Evolutionary conservation across 1,284 basidiomycete genomes (phyloP).

Genomic region (Naganishia liquefaciens): DNA sequence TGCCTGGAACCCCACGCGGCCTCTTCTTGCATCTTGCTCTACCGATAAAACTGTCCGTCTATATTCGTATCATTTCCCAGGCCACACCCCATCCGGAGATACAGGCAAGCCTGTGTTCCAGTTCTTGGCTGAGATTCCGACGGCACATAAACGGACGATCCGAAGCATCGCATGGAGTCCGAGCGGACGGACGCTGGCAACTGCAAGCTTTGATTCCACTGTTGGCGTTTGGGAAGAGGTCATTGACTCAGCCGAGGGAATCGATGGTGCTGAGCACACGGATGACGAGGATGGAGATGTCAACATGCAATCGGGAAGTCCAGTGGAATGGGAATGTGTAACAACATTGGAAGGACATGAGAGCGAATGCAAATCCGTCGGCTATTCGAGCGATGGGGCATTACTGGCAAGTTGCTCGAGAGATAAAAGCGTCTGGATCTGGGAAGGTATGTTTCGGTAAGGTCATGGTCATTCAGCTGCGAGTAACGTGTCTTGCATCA

Average conservation of each 20-base stretch:
- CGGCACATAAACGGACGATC: slow-evolving; percentile 84
- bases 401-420: slow-evolving; percentile 88
- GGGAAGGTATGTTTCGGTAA: slow-evolving; percentile 70
- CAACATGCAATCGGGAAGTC: slow-evolving; percentile 22
- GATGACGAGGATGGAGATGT: slow-evolving; percentile 47
- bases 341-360: slow-evolving; percentile 92
- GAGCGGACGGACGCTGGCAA: slow-evolving; percentile 82
- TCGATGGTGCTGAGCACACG: slow-evolving; percentile 48
- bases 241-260: slow-evolving; percentile 50
- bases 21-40: slow-evolving; percentile 87
- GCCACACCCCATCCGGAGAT: slow-evolving; percentile 36
- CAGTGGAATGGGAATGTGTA: slow-evolving; percentile 59
- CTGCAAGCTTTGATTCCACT: slow-evolving; percentile 91
- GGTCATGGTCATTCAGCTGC: too few relatives aligned
- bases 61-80: slow-evolving; percentile 64
- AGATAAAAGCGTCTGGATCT: slow-evolving; percentile 98
- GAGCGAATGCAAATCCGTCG: slow-evolving; percentile 94
- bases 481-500: neutral
- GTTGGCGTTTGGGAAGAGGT: slow-evolving; percentile 86
- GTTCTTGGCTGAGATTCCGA: slow-evolving; percentile 66
- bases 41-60: slow-evolving; percentile 89
- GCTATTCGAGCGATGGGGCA: slow-evolving; percentile 75
- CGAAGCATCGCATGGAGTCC: slow-evolving; percentile 87
- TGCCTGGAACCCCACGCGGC: slow-evolving; percentile 84
- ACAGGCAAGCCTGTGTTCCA: slow-evolving; percentile 57